These are phyloP conservation scores for Jackrogersella minutella DNA, from an alignment of 495 filamentous ascomycete species.

Conservation along the genomic window DNA sequence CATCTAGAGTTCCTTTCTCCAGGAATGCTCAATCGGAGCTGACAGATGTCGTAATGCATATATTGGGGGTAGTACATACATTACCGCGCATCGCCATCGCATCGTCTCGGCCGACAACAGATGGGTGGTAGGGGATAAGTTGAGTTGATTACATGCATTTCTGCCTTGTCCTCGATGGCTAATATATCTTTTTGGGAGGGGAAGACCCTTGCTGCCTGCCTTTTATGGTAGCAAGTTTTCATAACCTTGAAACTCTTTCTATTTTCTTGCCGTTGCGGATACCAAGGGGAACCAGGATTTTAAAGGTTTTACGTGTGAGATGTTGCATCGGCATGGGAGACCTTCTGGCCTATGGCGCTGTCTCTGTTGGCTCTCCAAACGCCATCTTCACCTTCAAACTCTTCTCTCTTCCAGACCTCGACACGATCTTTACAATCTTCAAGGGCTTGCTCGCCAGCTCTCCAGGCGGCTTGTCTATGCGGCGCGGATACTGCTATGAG, in stretches of 20 bases:
- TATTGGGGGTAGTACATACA: background rate
- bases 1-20: background rate
- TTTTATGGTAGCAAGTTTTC: too few species aligned
- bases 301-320: background rate
- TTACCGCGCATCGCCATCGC: background rate
- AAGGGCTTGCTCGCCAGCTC: constrained; percentile 86
- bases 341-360: constrained; percentile 63
- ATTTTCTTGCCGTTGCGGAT: background rate
- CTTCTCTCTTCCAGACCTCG: constrained; percentile 97
- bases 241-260: too few species aligned
- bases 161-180: background rate
- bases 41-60: background rate
- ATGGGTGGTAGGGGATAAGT: background rate
- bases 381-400: constrained; percentile 78
- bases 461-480: constrained; percentile 90
- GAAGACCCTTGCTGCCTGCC: background rate
- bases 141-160: background rate
- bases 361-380: constrained; percentile 95
- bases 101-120: background rate
- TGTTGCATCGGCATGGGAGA: constrained; percentile 36
- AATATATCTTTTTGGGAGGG: background rate
- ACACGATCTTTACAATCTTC: constrained; percentile 84
- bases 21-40: background rate
- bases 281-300: background rate
- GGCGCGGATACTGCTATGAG: constrained; percentile 85